Evolutionary conservation across 192 early-diverging fungal genomes (phyloP).

Genomic region (Coemansia sp.): DNA sequence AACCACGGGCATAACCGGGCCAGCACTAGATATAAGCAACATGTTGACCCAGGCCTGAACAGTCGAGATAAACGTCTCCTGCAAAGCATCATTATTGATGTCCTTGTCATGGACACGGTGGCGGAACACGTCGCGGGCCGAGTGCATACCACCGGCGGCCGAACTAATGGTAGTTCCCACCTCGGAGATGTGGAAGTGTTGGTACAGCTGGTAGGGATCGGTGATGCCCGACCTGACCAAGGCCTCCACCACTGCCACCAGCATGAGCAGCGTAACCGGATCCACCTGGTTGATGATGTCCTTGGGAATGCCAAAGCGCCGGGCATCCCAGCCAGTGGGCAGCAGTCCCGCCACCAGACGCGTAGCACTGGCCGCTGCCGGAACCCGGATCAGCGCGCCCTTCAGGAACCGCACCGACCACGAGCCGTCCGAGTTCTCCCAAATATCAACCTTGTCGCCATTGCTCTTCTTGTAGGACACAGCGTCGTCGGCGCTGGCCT

Average conservation of each 20-base stretch:
- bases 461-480: slow-evolving; percentile 74
- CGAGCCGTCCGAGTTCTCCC: slow-evolving; percentile 46
- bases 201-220: slow-evolving; percentile 95
- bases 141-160: slow-evolving; percentile 76
- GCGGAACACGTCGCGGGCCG: slow-evolving; percentile 64
- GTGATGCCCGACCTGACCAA: slow-evolving; percentile 84
- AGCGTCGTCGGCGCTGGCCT: slow-evolving; percentile 80
- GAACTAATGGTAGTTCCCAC: slow-evolving; percentile 85
- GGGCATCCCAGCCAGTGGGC: slow-evolving; percentile 89
- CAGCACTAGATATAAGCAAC: slow-evolving; percentile 84
- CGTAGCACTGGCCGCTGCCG: slow-evolving; percentile 81
- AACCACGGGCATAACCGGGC: slow-evolving; percentile 71
- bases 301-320: slow-evolving; percentile 83
- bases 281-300: slow-evolving; percentile 88
- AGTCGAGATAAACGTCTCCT: slow-evolving; percentile 93
- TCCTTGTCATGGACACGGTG: slow-evolving; percentile 70
- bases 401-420: slow-evolving; percentile 39
- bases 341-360: slow-evolving; percentile 79
- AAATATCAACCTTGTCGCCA: slow-evolving; percentile 66
- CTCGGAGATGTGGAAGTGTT: slow-evolving; percentile 91
- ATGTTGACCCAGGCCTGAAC: slow-evolving; percentile 95
- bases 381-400: slow-evolving; percentile 71
- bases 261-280: slow-evolving; percentile 73
- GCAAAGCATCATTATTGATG: slow-evolving; percentile 77
- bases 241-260: slow-evolving; percentile 89